Evolutionary conservation across 148 eudicot genomes (phyloP).

Genomic region (Suaeda aralocaspica): DNA sequence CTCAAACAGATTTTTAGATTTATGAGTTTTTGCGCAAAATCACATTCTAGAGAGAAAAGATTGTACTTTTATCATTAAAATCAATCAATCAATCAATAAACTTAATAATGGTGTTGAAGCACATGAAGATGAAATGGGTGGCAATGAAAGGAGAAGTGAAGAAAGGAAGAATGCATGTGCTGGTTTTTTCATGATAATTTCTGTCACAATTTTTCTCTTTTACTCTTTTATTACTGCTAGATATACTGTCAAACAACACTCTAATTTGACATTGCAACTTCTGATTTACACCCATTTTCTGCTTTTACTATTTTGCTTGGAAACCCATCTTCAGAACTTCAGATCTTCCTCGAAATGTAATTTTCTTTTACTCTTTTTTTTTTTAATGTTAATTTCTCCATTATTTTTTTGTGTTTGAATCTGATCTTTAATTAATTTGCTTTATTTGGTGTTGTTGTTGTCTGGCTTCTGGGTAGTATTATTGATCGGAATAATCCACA

Average conservation of each 20-base stretch:
- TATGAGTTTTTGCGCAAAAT: conserved; percentile 18
- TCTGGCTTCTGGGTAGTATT: no score
- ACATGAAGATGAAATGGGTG: conserved; percentile 38
- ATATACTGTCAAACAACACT: conserved; percentile 36
- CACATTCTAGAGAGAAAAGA: conserved; percentile 2
- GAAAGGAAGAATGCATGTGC: conserved; percentile 61
- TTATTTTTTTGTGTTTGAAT: conserved; percentile 12
- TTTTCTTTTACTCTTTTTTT: conserved; percentile 9
- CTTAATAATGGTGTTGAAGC: conserved; percentile 6
- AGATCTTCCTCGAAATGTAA: conserved; percentile 59
- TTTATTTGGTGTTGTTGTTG: neutral
- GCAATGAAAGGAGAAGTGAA: conserved; percentile 57
- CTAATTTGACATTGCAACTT: conserved; percentile 1
- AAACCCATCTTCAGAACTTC: conserved; percentile 56
- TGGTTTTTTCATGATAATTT: conserved; percentile 46
- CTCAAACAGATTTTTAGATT: conserved; percentile 3
- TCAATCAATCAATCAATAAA: no score
- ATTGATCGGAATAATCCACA: no score
- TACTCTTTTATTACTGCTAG: conserved; percentile 55
- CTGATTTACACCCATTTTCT: conserved; percentile 41
- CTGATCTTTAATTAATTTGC: conserved; percentile 11
- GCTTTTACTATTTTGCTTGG: conserved; percentile 67
- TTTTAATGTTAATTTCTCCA: conserved; percentile 8
- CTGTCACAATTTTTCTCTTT: conserved; percentile 57
- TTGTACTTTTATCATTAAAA: neutral